phyloP scores from a whole-genome alignment of 2,329 filamentous ascomycete genomes.

The Coniella vitis region DNA sequence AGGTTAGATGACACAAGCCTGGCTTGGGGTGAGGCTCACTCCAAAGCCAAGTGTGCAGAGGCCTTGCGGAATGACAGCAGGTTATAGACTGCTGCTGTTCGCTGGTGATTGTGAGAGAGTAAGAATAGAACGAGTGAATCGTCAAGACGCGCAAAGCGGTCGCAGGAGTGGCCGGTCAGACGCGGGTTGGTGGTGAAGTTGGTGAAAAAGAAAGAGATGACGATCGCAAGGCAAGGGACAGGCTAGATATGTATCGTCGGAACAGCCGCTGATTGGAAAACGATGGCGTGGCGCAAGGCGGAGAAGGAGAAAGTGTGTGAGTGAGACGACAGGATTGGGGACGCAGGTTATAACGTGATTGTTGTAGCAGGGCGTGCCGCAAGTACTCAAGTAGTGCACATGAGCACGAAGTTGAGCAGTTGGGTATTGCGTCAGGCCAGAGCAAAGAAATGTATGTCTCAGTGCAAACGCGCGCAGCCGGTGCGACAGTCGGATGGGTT shows the following conservation, averaged over 20 bases:
- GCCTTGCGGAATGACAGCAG: not conserved
- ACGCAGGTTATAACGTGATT: not conserved
- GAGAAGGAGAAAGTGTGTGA: not conserved
- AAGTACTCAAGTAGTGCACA: not conserved
- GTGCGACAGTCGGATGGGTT: slow-evolving; percentile 3
- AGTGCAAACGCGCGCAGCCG: slow-evolving; percentile 7
- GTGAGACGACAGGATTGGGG: not conserved
- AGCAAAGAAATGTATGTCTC: slow-evolving; percentile 12
- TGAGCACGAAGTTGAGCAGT: no score
- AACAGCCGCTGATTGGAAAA: not conserved
- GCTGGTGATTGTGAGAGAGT: no score
- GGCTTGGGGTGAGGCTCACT: not conserved
- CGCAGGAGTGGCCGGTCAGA: not conserved
- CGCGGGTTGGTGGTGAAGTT: not conserved
- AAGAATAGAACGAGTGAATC: not conserved
- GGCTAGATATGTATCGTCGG: slow-evolving; percentile 1
- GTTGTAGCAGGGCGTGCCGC: slow-evolving; percentile 7
- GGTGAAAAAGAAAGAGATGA: slow-evolving; percentile 3
- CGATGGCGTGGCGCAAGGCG: no score
- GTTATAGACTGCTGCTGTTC: no score
- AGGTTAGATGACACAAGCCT: not conserved
- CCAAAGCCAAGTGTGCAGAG: no score
- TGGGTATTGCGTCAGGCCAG: slow-evolving; percentile 2
- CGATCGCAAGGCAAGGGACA: slow-evolving; percentile 3
- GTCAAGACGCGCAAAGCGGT: not conserved